Base-by-base conservation (phyloP, 225 moss, liverwort and hornwort genomes). In the Thuidium tamariscinum region DNA sequence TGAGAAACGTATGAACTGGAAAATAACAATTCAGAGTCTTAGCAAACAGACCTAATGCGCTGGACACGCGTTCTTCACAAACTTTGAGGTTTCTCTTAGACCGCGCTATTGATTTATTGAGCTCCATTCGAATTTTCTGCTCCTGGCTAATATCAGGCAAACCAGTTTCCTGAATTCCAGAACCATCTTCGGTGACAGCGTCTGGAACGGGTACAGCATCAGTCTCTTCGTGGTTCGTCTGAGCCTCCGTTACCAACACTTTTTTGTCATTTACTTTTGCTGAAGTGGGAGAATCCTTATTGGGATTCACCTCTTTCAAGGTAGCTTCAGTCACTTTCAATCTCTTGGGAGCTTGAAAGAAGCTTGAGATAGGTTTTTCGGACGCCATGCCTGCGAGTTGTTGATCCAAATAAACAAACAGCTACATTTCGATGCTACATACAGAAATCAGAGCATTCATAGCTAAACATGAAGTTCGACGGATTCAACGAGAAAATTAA, bases 111-210 rank as follows among this genome's bases (percentile, higher is more conserved):
- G 91, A 78, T 91, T 95, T 99, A 29, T 99, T 99, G 85, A 95
- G 83, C 77, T 99, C 98, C 97, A 97, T 99, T 84, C 97, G 91
- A 82, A 94, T 94, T 88, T 88, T 95, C 90, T 97, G 98, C 80
- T 95, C 98, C 81, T 88, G 86, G 86, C 69, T 94, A 67, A 96
- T n/a, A 73, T 93, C 91, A 25, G 79, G 41, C 57, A 55, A 49
- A 68, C 46, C 63, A 56, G 80, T 83, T 48, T 91, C 87, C 76
- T 80, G 84, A 55, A 60, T 86, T 73, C 46, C 71, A 73, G 74
- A 57, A 63, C 37, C 62, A 39, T 83, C 86, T 26, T 81, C 65
- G 11, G 85, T 83, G 27, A 59, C 67, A 17, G 84, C 39, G 65
- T 61, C 86, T 74, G 52, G 67, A 59, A 29, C 63, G 44, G 44